phyloP scores from a whole-genome alignment of 208 protist genomes.

The Crithidia sp. region DNA sequence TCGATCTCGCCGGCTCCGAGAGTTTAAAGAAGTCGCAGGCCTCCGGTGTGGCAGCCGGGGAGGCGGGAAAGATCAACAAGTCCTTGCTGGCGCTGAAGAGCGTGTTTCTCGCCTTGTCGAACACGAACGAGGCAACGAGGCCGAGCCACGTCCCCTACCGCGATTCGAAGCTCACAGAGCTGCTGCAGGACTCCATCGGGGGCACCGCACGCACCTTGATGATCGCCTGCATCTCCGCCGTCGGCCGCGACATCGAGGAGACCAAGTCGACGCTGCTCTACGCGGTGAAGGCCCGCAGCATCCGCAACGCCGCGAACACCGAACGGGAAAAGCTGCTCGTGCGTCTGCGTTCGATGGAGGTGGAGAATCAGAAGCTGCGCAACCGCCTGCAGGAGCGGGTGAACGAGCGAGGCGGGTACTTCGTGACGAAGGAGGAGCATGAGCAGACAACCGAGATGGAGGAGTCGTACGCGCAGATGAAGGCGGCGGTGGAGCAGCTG shows the following conservation, averaged over 20 bases:
- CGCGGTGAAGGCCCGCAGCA: constrained; percentile 94
- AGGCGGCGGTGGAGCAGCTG: constrained; percentile 61
- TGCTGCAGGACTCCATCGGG: constrained; percentile 95
- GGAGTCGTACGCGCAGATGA: constrained; percentile 60
- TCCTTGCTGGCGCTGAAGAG: constrained; percentile 94
- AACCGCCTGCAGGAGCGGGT: constrained; percentile 90
- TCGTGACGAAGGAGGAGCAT: constrained; percentile 83
- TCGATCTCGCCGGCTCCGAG: constrained; percentile 96
- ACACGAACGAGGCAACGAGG: constrained; percentile 79
- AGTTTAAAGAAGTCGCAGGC: constrained; percentile 93
- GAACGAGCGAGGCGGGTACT: constrained; percentile 85
- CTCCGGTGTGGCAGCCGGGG: constrained; percentile 79
- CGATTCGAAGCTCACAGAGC: constrained; percentile 94
- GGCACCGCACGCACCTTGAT: constrained; percentile 93
- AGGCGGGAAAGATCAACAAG: constrained; percentile 94
- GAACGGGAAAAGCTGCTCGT: constrained; percentile 83
- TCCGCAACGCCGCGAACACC: constrained; percentile 92
- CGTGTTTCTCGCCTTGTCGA: constrained; percentile 90
- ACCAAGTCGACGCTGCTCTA: constrained; percentile 96
- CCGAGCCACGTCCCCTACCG: constrained; percentile 93
- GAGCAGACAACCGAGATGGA: constrained; percentile 64
- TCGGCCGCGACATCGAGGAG: constrained; percentile 95
- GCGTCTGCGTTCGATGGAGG: constrained; percentile 81
- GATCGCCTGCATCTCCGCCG: constrained; percentile 95
- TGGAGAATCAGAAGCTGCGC: constrained; percentile 84